phyloP scores from a whole-genome alignment of 768 basidiomycete species.

The Dentipellis sp. region DNA sequence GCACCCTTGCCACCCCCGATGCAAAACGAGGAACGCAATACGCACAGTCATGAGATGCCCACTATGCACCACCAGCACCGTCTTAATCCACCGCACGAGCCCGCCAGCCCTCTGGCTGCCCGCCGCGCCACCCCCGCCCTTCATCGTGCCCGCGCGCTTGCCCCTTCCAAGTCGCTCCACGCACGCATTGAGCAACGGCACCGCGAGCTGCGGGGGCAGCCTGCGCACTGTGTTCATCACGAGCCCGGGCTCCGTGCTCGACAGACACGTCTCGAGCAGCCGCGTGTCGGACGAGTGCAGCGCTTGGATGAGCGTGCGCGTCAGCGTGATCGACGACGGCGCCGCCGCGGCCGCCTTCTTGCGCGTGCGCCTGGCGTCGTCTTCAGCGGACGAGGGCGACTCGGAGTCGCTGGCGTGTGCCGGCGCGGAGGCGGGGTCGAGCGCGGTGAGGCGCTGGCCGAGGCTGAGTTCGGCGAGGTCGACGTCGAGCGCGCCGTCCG shows the following conservation, averaged over 20 bases:
- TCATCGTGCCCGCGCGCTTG: slow-evolving; percentile 59
- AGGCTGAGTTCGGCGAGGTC: slow-evolving; percentile 87
- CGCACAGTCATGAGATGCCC: slow-evolving; percentile 91
- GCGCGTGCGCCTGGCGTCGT: not conserved
- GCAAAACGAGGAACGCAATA: slow-evolving; percentile 11
- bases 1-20: not conserved
- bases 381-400: slow-evolving; percentile 20
- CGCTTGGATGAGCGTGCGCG: slow-evolving; percentile 91
- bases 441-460: slow-evolving; percentile 78
- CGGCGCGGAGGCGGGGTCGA: slow-evolving; percentile 41
- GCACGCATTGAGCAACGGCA: slow-evolving; percentile 80
- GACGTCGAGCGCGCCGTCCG: slow-evolving; percentile 68
- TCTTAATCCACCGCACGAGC: slow-evolving; percentile 70
- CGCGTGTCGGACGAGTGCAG: slow-evolving; percentile 89
- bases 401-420: slow-evolving; percentile 38
- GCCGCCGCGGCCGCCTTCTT: slow-evolving; percentile 22
- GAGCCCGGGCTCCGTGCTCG: slow-evolving; percentile 71
- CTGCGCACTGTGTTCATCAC: slow-evolving; percentile 83
- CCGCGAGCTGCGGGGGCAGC: slow-evolving; percentile 78
- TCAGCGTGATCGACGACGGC: slow-evolving; percentile 72
- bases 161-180: slow-evolving; percentile 82
- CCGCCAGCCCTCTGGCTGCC: slow-evolving; percentile 68
- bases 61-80: slow-evolving; percentile 77
- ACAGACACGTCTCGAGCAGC: slow-evolving; percentile 78
- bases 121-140: slow-evolving; percentile 70